phyloP scores from a whole-genome alignment of 2,329 filamentous ascomycete genomes.

The Phaeosphaeriaceae sp. region DNA sequence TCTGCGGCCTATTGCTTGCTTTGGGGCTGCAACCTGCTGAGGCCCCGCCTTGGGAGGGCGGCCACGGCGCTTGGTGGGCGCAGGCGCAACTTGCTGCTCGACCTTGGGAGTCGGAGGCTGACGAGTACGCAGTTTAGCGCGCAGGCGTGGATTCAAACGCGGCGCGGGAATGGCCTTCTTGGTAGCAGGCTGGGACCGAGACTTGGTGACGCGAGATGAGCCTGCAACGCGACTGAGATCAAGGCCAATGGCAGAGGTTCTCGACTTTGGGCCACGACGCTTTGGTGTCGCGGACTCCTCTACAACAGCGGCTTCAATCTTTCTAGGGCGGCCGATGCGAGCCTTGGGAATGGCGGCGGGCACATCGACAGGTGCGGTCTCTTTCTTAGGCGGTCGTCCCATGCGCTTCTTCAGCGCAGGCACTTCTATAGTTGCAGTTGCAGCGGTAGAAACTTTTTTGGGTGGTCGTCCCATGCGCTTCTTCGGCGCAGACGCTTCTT shows the following conservation, averaged over 20 bases:
- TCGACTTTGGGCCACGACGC: constrained; percentile 21
- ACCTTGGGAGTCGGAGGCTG: constrained; percentile 19
- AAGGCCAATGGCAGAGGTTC: constrained; percentile 14
- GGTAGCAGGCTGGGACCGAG: constrained; percentile 11
- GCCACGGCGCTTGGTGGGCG: constrained; percentile 24
- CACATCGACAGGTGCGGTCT: constrained; percentile 3
- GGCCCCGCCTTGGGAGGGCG: constrained; percentile 21
- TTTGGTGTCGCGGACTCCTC: constrained; percentile 10
- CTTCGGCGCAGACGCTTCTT: constrained; percentile 6
- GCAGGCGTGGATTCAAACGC: constrained; percentile 28
- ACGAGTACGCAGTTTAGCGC: constrained; percentile 29
- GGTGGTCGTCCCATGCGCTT: constrained; percentile 15
- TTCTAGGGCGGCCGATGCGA: constrained; percentile 18
- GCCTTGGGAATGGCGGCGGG: constrained; percentile 14
- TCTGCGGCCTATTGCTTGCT: constrained; percentile 20
- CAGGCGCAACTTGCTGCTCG: constrained; percentile 2
- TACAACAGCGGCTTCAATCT: constrained; percentile 9
- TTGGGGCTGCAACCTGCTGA: constrained; percentile 7
- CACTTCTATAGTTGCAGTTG: constrained; percentile 4
- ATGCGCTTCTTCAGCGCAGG: constrained; percentile 3
- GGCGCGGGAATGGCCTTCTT: constrained; percentile 13
- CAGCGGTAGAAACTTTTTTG: too few species aligned
- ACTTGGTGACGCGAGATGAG: constrained; percentile 31
- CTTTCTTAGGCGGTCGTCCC: constrained; percentile 14
- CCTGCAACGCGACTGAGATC: constrained; percentile 24